Conservation (phyloP, 257 asterid species). For the Hygrophila difformis region DNA sequence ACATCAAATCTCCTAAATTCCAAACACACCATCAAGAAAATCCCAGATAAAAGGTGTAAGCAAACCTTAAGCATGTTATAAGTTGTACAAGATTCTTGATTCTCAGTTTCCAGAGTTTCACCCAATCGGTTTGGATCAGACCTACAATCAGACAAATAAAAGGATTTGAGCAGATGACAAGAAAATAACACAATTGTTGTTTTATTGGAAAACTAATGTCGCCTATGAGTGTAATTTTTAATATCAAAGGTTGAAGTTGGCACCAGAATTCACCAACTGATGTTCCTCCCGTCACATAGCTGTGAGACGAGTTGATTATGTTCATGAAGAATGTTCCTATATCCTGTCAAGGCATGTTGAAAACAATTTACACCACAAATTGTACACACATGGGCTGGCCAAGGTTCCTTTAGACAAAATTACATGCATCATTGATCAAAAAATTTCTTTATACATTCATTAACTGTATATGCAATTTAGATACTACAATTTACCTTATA, state of each 20-base stretch:
- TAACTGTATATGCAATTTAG: no score
- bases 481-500: constrained; percentile 45
- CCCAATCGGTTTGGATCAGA: constrained; percentile 75
- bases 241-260: constrained; percentile 5
- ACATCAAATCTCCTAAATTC: not conserved
- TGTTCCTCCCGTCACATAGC: constrained; percentile 96
- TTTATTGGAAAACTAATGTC: not conserved
- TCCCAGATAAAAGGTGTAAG: not conserved
- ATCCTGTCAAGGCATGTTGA: constrained; percentile 52
- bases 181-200: constrained; percentile 5
- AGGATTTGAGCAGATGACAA: not conserved
- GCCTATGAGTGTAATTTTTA: not conserved
- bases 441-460: no score
- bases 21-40: not conserved
- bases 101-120: constrained; percentile 52
- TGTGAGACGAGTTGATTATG: constrained; percentile 75
- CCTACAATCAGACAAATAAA: constrained; percentile 30
- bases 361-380: no score
- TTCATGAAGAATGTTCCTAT: constrained; percentile 70
- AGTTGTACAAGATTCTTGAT: constrained; percentile 87
- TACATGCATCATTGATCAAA: no score
- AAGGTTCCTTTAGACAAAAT: no score
- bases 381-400: no score
- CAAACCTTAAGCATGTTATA: constrained; percentile 94
- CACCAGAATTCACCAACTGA: constrained; percentile 77